phyloP scores from a whole-genome alignment of 78 protist genomes.

The Bodo saltans region DNA sequence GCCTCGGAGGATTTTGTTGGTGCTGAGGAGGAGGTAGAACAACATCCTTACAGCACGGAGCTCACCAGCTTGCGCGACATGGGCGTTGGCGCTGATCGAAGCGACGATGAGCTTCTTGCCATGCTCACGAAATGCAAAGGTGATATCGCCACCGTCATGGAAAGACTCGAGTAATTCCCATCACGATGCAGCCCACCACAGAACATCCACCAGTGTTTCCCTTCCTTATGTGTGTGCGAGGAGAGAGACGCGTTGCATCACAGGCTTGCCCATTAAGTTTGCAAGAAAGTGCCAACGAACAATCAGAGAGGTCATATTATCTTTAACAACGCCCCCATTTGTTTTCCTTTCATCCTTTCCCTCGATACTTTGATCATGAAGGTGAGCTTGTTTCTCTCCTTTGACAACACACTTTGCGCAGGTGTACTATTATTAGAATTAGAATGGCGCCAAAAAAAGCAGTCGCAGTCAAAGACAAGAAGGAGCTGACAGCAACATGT shows the following conservation, averaged over 20 bases:
- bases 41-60: neutral
- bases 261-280: no score
- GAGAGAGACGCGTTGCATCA: no score
- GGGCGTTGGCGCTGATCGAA: neutral
- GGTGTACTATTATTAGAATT: neutral
- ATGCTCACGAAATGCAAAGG: neutral
- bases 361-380: no score
- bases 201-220: no score
- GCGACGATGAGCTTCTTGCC: neutral
- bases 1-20: neutral
- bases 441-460: neutral
- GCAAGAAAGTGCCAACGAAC: no score
- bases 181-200: no score
- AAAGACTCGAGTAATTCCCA: neutral
- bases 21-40: neutral
- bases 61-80: constrained; percentile 1
- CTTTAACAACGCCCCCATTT: no score
- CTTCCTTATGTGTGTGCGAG: no score
- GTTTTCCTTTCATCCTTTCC: no score
- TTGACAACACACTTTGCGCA: neutral
- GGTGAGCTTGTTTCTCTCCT: no score
- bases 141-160: neutral
- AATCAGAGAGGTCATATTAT: no score
- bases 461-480: neutral
- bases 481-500: neutral